These are phyloP conservation scores for Bauhinia variegata DNA, from an alignment of 306 rosid genomes.

Conservation along the genomic window DNA sequence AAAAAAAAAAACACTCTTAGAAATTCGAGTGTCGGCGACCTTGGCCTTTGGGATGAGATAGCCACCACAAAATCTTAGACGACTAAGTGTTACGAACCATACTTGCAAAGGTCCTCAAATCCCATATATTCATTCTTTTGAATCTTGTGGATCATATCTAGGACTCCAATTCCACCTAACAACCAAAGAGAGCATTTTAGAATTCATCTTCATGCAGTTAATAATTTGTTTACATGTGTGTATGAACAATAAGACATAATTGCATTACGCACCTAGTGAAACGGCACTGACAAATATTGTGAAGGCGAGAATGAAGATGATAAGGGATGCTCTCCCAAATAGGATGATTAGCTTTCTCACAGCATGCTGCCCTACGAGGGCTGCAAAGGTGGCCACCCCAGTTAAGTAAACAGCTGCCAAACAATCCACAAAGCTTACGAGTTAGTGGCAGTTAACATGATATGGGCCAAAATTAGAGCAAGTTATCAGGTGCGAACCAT, in stretches of 20 bases:
- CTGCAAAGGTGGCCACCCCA: conserved; percentile 77
- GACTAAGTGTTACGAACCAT: conserved; percentile 34
- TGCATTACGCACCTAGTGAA: conserved; percentile 59
- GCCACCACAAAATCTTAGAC: conserved; percentile 31
- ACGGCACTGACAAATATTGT: conserved; percentile 78
- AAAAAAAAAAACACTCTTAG: too few relatives aligned
- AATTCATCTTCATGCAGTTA: conserved; percentile 2
- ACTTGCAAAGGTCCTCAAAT: conserved; percentile 81
- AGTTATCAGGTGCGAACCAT: conserved; percentile 51
- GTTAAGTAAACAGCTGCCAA: conserved; percentile 70
- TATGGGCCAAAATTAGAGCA: background rate
- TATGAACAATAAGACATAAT: background rate
- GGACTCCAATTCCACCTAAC: conserved; percentile 86
- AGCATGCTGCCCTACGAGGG: conserved; percentile 71
- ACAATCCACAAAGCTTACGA: conserved; percentile 13
- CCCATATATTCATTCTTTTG: conserved; percentile 75
- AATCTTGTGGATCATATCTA: conserved; percentile 60
- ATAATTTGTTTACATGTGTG: background rate
- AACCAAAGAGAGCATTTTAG: conserved; percentile 16
- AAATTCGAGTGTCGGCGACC: too few relatives aligned
- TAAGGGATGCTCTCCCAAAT: conserved; percentile 85
- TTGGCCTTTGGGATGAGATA: background rate
- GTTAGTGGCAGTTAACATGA: conserved; percentile 13
- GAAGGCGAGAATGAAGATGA: conserved; percentile 80
- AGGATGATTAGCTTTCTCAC: conserved; percentile 66